Conservation (phyloP, 345 rosid genomes). For the Gossypium herbaceum region DNA sequence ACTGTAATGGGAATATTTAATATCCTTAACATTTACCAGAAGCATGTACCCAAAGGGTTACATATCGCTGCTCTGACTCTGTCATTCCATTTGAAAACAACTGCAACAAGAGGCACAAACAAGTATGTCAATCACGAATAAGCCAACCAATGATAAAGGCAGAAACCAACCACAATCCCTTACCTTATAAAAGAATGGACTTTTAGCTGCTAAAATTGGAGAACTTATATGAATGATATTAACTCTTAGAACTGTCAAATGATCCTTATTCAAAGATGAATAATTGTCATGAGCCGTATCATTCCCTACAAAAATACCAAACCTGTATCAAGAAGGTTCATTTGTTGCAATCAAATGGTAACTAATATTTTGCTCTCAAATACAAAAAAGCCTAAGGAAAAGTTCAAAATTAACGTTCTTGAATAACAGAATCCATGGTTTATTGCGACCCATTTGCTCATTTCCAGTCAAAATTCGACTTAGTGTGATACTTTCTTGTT, state of each 20-base stretch:
- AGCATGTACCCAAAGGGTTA: conserved; percentile 58
- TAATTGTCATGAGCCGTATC: conserved; percentile 27
- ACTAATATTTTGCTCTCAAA: not conserved
- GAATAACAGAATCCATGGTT: not conserved
- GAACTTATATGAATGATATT: conserved; percentile 69
- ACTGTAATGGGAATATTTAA: not conserved
- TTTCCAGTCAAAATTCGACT: not conserved
- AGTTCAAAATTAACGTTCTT: not conserved
- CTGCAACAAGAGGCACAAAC: conserved; percentile 30
- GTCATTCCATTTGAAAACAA: conserved; percentile 78
- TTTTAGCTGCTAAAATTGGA: conserved; percentile 69
- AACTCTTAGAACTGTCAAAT: conserved; percentile 41
- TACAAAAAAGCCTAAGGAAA: not conserved
- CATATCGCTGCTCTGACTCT: conserved; percentile 62
- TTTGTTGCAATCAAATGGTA: not conserved
- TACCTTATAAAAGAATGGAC: conserved; percentile 79
- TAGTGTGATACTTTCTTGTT: not conserved
- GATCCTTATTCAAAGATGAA: conserved; percentile 34
- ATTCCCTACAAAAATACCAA: conserved; percentile 32
- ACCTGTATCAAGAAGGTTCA: not conserved
- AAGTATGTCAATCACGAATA: not conserved
- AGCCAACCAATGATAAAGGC: not conserved
- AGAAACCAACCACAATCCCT: conserved; percentile 4
- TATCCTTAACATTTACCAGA: conserved; percentile 43
- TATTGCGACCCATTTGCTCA: not conserved